Evolutionary conservation across 495 filamentous ascomycete genomes (phyloP).

Genomic region (Talaromyces adpressus): DNA sequence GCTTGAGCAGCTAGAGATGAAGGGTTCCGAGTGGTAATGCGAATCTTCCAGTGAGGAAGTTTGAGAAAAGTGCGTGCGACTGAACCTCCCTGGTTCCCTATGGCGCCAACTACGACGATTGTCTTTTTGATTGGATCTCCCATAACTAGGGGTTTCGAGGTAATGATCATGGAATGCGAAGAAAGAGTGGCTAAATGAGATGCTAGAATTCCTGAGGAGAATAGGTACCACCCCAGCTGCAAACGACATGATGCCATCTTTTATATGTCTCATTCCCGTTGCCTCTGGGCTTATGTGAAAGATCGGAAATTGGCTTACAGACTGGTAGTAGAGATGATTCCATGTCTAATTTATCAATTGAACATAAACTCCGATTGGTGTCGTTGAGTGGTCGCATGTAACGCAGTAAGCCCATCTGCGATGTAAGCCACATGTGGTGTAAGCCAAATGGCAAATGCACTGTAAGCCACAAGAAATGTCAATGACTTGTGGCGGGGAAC

Average conservation of each 20-base stretch:
- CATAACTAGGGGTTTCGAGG: background rate
- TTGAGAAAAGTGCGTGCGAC: slow-evolving; percentile 30
- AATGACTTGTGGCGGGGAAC: background rate
- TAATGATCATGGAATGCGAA: background rate
- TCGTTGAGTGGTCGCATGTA: background rate
- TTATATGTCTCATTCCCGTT: background rate
- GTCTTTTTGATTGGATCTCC: slow-evolving; percentile 12
- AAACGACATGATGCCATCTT: background rate
- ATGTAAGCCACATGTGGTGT: too few species aligned
- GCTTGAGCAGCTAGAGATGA: slow-evolving; percentile 32
- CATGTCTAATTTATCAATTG: slow-evolving; percentile 2
- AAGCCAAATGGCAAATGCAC: too few species aligned
- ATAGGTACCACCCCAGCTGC: background rate
- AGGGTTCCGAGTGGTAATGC: slow-evolving; percentile 35
- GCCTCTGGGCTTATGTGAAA: background rate
- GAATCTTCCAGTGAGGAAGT: slow-evolving; percentile 30
- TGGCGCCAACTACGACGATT: slow-evolving; percentile 25
- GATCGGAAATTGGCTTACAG: background rate
- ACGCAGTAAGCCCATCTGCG: slow-evolving; percentile 9
- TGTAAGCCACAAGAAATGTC: slow-evolving; percentile 6
- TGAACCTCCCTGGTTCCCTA: slow-evolving; percentile 44
- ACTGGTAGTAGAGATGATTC: background rate
- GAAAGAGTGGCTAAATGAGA: background rate
- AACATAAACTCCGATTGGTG: too few species aligned
- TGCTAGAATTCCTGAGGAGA: background rate